Percentiles rank a stretch among this genome's conserved stretches.
phyloP scores from a whole-genome alignment of 176 grass and related monocot species.

The Oryza meridionalis region DNA sequence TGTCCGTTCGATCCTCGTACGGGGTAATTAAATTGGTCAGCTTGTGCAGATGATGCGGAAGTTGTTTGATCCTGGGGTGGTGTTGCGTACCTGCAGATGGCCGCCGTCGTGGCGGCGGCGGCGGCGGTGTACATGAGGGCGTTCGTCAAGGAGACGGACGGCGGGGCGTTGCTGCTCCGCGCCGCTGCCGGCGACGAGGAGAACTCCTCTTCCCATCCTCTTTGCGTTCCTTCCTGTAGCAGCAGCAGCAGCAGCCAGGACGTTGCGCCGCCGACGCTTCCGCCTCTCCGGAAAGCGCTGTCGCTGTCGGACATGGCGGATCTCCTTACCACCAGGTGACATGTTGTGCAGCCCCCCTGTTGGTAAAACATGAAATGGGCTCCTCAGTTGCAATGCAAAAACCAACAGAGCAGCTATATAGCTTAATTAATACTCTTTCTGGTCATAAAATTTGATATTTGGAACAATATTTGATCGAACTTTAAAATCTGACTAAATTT shows the following conservation, averaged over 20 bases:
- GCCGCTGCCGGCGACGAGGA: conserved; percentile 50
- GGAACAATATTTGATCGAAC: background rate
- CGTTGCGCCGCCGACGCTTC: conserved; percentile 47
- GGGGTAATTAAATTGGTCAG: background rate
- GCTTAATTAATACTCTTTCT: no score
- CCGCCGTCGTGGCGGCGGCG: conserved; percentile 29
- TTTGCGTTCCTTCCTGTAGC: conserved; percentile 45
- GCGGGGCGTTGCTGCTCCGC: conserved; percentile 21
- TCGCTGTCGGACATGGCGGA: conserved; percentile 49
- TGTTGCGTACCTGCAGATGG: conserved; percentile 25
- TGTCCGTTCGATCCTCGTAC: background rate
- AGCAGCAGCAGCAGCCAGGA: conserved; percentile 5
- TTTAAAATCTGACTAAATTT: no score
- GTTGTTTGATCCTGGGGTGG: background rate
- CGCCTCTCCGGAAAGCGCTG: conserved; percentile 44
- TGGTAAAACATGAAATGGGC: background rate
- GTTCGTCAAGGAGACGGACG: conserved; percentile 61
- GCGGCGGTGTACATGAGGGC: conserved; percentile 61
- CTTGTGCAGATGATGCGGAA: background rate
- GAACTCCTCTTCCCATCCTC: conserved; percentile 21
- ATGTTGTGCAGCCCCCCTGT: background rate
- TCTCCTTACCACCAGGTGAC: conserved; percentile 64
- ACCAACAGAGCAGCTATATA: background rate
- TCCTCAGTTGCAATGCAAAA: background rate
- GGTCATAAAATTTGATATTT: no score